These are phyloP conservation scores for Acer campestre DNA, from an alignment of 345 rosid genomes.

Conservation along the genomic window DNA sequence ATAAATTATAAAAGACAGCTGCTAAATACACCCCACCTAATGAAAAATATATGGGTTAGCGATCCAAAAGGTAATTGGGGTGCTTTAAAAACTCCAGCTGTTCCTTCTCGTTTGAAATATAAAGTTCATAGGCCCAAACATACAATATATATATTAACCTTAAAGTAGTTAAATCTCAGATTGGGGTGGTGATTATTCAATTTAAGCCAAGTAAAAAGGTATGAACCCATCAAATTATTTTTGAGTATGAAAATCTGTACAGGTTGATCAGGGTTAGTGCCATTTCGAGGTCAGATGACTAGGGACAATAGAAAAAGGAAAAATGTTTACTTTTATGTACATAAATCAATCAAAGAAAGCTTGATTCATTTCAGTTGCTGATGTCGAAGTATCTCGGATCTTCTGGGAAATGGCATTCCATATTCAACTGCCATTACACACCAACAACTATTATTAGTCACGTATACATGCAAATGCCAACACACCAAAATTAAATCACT, in stretches of 20 bases:
- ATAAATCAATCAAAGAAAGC: constrained; percentile 17
- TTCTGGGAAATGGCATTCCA: constrained; percentile 86
- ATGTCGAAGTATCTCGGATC: constrained; percentile 83
- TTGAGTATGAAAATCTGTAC: constrained; percentile 23
- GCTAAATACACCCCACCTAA: no score
- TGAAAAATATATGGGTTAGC: no score
- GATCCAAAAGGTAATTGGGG: no score
- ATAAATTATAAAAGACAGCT: no score
- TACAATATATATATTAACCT: neutral
- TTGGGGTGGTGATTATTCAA: neutral
- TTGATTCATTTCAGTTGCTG: constrained; percentile 41
- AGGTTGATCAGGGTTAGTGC: constrained; percentile 30
- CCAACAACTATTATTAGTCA: constrained; percentile 16
- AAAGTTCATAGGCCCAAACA: no score
- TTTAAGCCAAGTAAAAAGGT: neutral
- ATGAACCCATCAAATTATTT: constrained; percentile 21
- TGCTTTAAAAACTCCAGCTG: no score
- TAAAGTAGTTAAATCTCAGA: neutral
- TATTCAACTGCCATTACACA: constrained; percentile 62
- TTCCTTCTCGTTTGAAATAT: no score
- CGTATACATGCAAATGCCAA: neutral
- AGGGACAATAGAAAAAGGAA: neutral
- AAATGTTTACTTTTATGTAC: constrained; percentile 30
- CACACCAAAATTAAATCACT: neutral
- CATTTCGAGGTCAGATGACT: constrained; percentile 26